Base-by-base conservation (phyloP, 148 eudicot species). In the Vaccinium darrowii region DNA sequence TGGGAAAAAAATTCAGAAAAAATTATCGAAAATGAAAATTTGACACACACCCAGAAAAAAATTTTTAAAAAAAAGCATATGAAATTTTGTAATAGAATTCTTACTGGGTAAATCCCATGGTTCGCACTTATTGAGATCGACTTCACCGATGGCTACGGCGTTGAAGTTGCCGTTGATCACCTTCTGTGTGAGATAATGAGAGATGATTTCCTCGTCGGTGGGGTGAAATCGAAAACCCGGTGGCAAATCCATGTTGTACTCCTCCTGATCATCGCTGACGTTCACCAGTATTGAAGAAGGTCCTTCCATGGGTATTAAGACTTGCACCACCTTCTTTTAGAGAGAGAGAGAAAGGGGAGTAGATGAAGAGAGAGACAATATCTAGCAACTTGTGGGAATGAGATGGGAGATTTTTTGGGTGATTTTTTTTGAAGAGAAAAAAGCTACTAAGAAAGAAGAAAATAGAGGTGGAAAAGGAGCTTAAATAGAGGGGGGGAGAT, bases 21-120 rank as follows among this genome's bases (percentile, higher is more conserved):
- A 14, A 0, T 63, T 2, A 1, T 19, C 21, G 27, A 21, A 23
- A 23, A 62, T n/a, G 27, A 63, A 63, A 63, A n/a, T 57, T 57
- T 5, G 63, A 57, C 7, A 0, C 1, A 60, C 6, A 60, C 23
- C 3, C 0, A 19, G 21, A 1, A 19, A 6, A 19, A 57, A 36
- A 36, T 33, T 33, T 33, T 33, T 33, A 1, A 36, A 21, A 7
- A 6, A 60, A 21, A 60, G 0, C 1, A 51, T 8, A 10, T 51
- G 27, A 62, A 67, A 67, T 11, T 25, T 23, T 67, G 36, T 23
- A 65, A 25, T 63, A 63, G 27, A 63, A 21, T n/a, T 63, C 85
- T 84, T 86, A 90, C 91, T 84, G 51, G 84, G 90, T 72, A 90
- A 84, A 80, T 90, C 91, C 91, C 91, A 90, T 23, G 91, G 91